phyloP scores from a whole-genome alignment of 1,284 basidiomycete species.

The Trichosporon coremiiforme region DNA sequence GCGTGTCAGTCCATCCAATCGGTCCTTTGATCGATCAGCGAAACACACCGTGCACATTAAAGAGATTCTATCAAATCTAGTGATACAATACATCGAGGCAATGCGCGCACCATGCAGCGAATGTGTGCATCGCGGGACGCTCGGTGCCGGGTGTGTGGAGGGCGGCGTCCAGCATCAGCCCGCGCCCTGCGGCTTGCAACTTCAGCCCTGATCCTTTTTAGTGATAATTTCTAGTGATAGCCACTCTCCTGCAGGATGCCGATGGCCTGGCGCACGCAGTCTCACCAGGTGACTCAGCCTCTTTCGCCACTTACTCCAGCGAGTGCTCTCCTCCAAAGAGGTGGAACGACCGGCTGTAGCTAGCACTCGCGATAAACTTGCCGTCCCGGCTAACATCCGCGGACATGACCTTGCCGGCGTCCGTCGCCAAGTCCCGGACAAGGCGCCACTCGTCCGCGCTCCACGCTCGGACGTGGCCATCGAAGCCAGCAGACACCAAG shows the following conservation, averaged over 20 bases:
- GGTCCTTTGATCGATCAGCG: conserved; percentile 18
- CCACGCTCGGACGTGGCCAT: conserved; percentile 94
- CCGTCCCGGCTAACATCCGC: conserved; percentile 85
- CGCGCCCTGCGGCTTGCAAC: not conserved
- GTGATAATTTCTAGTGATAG: not conserved
- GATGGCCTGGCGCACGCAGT: not conserved
- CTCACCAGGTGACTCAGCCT: too few relatives aligned
- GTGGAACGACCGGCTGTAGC: conserved; percentile 92
- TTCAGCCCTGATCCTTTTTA: not conserved
- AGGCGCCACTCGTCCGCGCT: conserved; percentile 98
- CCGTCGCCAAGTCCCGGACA: conserved; percentile 81
- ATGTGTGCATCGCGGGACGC: not conserved
- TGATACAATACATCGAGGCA: conserved; percentile 16
- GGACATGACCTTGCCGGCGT: conserved; percentile 97
- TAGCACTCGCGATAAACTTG: conserved; percentile 81
- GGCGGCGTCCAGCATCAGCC: not conserved
- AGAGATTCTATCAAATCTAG: conserved; percentile 4
- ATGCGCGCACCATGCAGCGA: not conserved
- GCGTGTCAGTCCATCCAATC: conserved; percentile 2
- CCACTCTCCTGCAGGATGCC: not conserved
- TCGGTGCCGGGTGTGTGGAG: not conserved
- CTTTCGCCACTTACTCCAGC: conserved; percentile 27
- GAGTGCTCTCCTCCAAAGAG: conserved; percentile 71
- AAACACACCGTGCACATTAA: conserved; percentile 4
- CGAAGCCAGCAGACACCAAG: conserved; percentile 91